Conservation (phyloP, 306 rosid species). For the Lithocarpus polystachyus region DNA sequence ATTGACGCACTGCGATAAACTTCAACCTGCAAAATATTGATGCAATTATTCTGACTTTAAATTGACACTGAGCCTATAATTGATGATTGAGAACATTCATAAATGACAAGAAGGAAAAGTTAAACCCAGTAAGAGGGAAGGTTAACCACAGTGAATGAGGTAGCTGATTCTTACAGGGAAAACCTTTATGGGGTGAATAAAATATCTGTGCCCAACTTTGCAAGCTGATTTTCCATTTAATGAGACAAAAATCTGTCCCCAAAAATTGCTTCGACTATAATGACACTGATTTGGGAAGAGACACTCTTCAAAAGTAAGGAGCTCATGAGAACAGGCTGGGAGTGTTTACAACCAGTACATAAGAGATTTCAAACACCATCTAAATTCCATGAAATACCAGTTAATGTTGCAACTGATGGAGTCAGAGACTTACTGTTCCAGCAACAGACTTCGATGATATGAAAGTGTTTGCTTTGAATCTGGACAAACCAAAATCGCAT, state of each 20-base stretch:
- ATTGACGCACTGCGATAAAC: conserved; percentile 35
- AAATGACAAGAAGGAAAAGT: neutral
- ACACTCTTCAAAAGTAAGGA: neutral
- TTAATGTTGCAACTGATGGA: neutral
- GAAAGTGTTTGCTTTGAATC: conserved; percentile 91
- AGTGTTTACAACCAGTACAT: too few species aligned
- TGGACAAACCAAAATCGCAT: conserved; percentile 93
- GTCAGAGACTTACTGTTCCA: conserved; percentile 75
- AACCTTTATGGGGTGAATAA: neutral
- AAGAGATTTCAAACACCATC: neutral
- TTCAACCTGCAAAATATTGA: conserved; percentile 40
- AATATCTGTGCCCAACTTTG: neutral
- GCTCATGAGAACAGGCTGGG: neutral
- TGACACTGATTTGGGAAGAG: neutral
- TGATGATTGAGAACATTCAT: conserved; percentile 3
- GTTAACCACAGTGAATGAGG: neutral
- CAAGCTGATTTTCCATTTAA: neutral
- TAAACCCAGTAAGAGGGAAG: neutral
- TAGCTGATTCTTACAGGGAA: neutral
- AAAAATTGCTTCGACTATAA: neutral
- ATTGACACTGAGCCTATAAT: conserved; percentile 14
- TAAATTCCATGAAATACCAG: neutral
- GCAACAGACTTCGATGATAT: conserved; percentile 93
- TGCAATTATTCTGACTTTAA: conserved; percentile 36
- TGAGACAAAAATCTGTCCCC: neutral